A percentile compares a stretch with the other conserved stretches of the same genome.
phyloP scores from a whole-genome alignment of 805 yeast genomes.

The Candida ovalis region DNA sequence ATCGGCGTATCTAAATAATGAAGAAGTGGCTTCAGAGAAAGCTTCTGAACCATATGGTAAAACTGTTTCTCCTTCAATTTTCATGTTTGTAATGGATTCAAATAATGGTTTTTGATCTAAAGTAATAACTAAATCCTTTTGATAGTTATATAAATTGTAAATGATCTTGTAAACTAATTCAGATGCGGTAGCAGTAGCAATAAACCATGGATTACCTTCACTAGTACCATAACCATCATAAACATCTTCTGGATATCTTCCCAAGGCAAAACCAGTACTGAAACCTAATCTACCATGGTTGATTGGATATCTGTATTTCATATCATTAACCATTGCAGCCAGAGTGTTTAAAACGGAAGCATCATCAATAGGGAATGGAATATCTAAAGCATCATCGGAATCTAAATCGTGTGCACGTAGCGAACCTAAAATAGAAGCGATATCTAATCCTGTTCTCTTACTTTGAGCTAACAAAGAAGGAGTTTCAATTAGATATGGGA shows the following conservation, averaged over 20 bases:
- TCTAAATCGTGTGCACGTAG: constrained; percentile 44
- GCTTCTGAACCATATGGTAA: constrained; percentile 39
- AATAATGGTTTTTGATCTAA: constrained; percentile 20
- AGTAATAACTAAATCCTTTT: constrained; percentile 39
- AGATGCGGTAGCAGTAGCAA: constrained; percentile 67
- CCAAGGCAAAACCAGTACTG: constrained; percentile 61
- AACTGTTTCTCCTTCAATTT: constrained; percentile 15
- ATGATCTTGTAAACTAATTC: constrained; percentile 58
- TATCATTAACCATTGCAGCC: constrained; percentile 55
- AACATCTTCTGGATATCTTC: constrained; percentile 90
- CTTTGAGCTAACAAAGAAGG: constrained; percentile 41
- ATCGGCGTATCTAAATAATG: constrained; percentile 57
- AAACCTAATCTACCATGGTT: constrained; percentile 47
- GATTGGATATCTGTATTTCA: constrained; percentile 74
- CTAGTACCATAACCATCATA: constrained; percentile 71
- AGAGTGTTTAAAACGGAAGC: constrained; percentile 59
- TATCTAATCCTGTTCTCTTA: constrained; percentile 69
- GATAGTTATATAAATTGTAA: constrained; percentile 36
- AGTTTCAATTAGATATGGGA: constrained; percentile 67
- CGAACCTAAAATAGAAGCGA: constrained; percentile 59
- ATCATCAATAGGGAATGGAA: constrained; percentile 65
- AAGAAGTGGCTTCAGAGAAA: constrained; percentile 42
- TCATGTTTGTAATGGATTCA: constrained; percentile 23
- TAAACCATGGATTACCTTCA: constrained; percentile 94
- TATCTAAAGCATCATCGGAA: constrained; percentile 31